phyloP scores from a whole-genome alignment of 129 eudicot species.

The Saussurea involucrata region DNA sequence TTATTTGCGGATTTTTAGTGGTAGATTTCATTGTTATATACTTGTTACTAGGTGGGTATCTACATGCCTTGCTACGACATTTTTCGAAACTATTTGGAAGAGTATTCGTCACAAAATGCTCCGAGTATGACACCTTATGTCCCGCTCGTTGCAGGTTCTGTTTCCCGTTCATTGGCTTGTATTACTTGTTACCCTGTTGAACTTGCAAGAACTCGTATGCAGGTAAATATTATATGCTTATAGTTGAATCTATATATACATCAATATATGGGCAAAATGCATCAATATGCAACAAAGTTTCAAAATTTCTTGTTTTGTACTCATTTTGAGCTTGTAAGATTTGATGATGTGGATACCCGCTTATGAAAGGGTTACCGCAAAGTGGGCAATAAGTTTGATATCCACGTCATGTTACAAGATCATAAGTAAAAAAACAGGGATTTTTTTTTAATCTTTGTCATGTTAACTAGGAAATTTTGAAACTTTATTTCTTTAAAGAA shows the following conservation, averaged over 20 bases:
- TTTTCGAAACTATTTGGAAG: slow-evolving; percentile 67
- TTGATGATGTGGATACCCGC: neutral
- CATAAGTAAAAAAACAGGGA: neutral
- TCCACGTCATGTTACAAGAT: neutral
- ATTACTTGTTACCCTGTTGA: slow-evolving; percentile 91
- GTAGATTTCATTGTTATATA: neutral
- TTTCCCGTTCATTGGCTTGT: slow-evolving; percentile 84
- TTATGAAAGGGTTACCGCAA: neutral
- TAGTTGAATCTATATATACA: neutral
- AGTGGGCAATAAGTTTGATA: neutral
- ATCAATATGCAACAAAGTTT: neutral
- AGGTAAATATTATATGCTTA: slow-evolving; percentile 45
- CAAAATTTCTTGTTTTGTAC: neutral
- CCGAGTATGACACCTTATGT: slow-evolving; percentile 61
- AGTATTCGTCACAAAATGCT: slow-evolving; percentile 38
- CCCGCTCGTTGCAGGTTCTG: slow-evolving; percentile 84
- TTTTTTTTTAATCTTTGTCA: neutral
- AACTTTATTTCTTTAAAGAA: neutral
- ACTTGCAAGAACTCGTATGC: slow-evolving; percentile 96
- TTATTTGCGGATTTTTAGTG: neutral
- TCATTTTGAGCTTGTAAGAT: neutral
- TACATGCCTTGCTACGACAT: slow-evolving; percentile 90
- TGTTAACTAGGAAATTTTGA: neutral
- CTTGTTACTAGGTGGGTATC: slow-evolving; percentile 67
- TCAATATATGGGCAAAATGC: neutral